Evolutionary conservation across 108 stramenopile species (phyloP).

Genomic region (Epithemia pelagica): DNA sequence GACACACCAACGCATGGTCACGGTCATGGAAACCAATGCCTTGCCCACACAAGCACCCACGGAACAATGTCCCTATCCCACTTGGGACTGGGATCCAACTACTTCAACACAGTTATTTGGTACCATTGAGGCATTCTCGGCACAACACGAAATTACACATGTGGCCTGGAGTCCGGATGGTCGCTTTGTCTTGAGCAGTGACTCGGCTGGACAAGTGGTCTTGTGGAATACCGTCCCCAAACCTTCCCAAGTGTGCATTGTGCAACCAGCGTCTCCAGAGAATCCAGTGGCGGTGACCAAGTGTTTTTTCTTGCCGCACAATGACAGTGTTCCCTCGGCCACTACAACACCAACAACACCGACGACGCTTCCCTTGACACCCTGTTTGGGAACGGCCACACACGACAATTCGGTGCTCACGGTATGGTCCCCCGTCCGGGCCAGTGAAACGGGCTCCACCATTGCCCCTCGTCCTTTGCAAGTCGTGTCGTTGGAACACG

Average conservation of each 20-base stretch:
- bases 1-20: no score
- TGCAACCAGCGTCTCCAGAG: no score
- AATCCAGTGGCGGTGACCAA: no score
- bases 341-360: no score
- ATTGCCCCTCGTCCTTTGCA: slow-evolving; percentile 34
- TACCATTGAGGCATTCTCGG: no score
- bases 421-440: slow-evolving; percentile 60
- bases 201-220: slow-evolving; percentile 50
- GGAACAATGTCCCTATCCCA: slow-evolving; percentile 17
- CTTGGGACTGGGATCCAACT: no score
- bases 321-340: slow-evolving; percentile 15
- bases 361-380: slow-evolving; percentile 45
- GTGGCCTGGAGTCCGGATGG: slow-evolving; percentile 54
- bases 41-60: slow-evolving; percentile 29
- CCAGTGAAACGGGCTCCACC: slow-evolving; percentile 3
- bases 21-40: slow-evolving; percentile 64
- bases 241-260: background rate
- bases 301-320: slow-evolving; percentile 59
- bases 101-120: no score
- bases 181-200: slow-evolving; percentile 49
- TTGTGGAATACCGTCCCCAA: slow-evolving; percentile 38
- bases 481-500: slow-evolving; percentile 33
- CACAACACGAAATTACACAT: no score
- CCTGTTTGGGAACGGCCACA: slow-evolving; percentile 61
- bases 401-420: slow-evolving; percentile 47